Conservation (phyloP, 768 basidiomycete genomes). For the Cystobasidium onofrii region DNA sequence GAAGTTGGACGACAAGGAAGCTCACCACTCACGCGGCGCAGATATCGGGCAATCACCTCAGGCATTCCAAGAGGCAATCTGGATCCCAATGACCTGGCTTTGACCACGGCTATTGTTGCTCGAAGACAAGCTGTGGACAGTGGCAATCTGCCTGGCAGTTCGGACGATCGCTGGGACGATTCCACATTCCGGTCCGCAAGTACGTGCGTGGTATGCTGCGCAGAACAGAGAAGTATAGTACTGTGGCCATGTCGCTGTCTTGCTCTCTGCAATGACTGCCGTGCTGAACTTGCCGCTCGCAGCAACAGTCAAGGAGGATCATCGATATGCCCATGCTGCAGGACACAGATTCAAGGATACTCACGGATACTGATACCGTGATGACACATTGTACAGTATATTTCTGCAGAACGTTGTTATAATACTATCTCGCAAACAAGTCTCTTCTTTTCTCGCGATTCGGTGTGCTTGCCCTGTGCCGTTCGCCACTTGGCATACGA, state of each 20-base stretch:
- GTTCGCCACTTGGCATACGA: background rate
- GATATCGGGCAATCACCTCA: background rate
- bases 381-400: background rate
- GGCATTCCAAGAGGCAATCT: background rate
- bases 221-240: constrained; percentile 17
- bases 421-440: background rate
- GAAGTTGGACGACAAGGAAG: background rate
- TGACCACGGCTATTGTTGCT: constrained; percentile 5
- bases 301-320: constrained; percentile 21
- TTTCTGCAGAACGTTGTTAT: background rate
- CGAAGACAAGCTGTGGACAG: background rate
- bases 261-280: constrained; percentile 28
- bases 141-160: background rate
- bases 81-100: background rate
- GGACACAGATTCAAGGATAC: constrained; percentile 19
- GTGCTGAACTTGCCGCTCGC: constrained; percentile 15
- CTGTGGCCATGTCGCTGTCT: constrained; percentile 30
- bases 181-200: background rate
- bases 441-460: background rate
- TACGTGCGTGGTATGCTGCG: constrained; percentile 25
- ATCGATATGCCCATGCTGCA: constrained; percentile 19
- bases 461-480: background rate
- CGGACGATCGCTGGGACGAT: constrained; percentile 23
- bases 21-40: constrained; percentile 8
- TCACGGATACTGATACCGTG: constrained; percentile 14